phyloP scores from a whole-genome alignment of 768 basidiomycete species.

The Lenzites betulinus region DNA sequence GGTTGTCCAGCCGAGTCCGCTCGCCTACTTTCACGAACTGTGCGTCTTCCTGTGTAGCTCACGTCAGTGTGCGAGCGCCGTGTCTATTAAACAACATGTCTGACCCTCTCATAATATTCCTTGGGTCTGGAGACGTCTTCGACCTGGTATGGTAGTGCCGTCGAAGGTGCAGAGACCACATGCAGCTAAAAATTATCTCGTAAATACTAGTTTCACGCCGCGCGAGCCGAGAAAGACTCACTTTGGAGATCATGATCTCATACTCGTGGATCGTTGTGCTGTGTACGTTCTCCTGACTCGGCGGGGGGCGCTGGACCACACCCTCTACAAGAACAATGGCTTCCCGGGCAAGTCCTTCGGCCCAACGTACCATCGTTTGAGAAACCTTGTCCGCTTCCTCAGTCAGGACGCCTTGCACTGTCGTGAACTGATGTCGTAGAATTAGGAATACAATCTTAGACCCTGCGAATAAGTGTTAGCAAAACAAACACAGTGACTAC shows the following conservation, averaged over 20 bases:
- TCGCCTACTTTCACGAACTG: constrained; percentile 79
- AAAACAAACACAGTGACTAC: too few relatives aligned
- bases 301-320: constrained; percentile 70
- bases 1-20: constrained; percentile 91
- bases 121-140: constrained; percentile 30
- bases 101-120: constrained; percentile 17
- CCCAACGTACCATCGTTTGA: constrained; percentile 97
- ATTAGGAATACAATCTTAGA: constrained; percentile 93
- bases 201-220: not conserved
- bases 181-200: constrained; percentile 21
- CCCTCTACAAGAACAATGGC: constrained; percentile 92
- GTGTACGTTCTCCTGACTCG: constrained; percentile 65
- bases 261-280: constrained; percentile 85
- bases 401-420: constrained; percentile 83
- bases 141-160: constrained; percentile 34
- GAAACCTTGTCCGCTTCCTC: constrained; percentile 75
- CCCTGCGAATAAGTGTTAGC: constrained; percentile 39
- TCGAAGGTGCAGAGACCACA: constrained; percentile 27
- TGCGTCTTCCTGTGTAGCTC: constrained; percentile 44
- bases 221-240: constrained; percentile 33
- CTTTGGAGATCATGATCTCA: constrained; percentile 83
- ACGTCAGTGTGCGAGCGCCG: constrained; percentile 63
- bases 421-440: constrained; percentile 80
- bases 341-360: constrained; percentile 76
- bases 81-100: constrained; percentile 39